phyloP scores from a whole-genome alignment of 768 basidiomycete species.

The Mycena polygramma region DNA sequence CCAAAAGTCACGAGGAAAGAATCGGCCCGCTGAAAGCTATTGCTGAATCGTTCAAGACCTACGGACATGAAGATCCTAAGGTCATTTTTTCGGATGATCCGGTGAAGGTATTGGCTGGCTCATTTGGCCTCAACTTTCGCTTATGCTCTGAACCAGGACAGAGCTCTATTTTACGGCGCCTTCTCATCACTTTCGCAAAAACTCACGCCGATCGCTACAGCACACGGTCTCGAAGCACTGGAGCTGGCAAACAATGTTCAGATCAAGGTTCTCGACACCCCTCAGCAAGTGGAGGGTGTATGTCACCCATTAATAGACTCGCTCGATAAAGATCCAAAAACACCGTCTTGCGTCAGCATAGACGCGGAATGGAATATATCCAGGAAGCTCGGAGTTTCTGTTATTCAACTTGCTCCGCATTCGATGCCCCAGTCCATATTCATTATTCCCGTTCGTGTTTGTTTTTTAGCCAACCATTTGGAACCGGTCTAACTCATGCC shows the following conservation, averaged over 20 bases:
- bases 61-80: slow-evolving; percentile 16
- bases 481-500: neutral
- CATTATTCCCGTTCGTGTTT: slow-evolving; percentile 7
- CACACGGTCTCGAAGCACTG: neutral
- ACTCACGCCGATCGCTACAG: neutral
- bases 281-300: neutral
- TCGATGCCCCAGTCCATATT: neutral
- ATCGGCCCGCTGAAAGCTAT: neutral
- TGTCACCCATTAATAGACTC: neutral
- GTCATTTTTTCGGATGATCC: slow-evolving; percentile 33
- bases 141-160: slow-evolving; percentile 19
- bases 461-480: too few species aligned
- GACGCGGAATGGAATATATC: slow-evolving; percentile 39
- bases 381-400: slow-evolving; percentile 30
- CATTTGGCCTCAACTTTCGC: neutral
- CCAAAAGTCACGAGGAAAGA: slow-evolving; percentile 12
- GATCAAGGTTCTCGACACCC: neutral
- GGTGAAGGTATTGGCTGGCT: slow-evolving; percentile 13
- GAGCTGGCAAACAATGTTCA: neutral
- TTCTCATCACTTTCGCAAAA: slow-evolving; percentile 25
- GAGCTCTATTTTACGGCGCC: slow-evolving; percentile 9
- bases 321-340: neutral
- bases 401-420: slow-evolving; percentile 36
- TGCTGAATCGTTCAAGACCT: neutral
- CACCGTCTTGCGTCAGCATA: slow-evolving; percentile 5